Base-by-base conservation (phyloP, 768 basidiomycete genomes). In the Tremella mesenterica region DNA sequence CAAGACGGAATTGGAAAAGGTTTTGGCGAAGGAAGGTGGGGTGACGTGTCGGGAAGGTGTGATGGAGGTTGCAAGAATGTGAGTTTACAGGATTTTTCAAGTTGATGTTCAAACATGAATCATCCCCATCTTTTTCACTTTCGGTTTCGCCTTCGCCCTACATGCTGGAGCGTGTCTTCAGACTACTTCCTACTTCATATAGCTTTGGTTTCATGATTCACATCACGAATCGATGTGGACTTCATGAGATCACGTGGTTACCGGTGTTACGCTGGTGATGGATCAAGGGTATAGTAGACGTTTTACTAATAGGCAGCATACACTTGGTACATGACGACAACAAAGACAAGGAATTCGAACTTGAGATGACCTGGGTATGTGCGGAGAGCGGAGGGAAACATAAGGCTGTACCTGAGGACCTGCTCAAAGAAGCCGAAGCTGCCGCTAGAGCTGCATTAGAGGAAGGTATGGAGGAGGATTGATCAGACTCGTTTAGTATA, bases 1-100 rank as follows among this genome's bases (percentile, higher is more conserved):
- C 18, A 97, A 96, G 80, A 97, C 93, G 7, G 95, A 97, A 73
- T 75, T 99, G 45, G 95, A 99, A 76, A 99, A 99, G 74, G 83
- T 97, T 58, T 85, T 91, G 59, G 77, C 93, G 30, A 76, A 84
- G 33, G 53, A 45, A 28, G 44, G 48, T 28, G 60, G 58, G 21
- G 74, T 97, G 48, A 81, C 86, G 1, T 81, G 80, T 51, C 80
- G 84, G 56, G 84, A 99, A 70, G 95, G 92, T 18, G 88, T 93
- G 21, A 77, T 82, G 59, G 91, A 96, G 69, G 90, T 91, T 13
- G 93, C 95, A 4, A 80, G 92, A 75, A 97, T 99, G 93, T 96
- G 70, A 60, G 36, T n/a, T 18, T 16, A 21, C n/a, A n/a, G n/a
- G n/a, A n/a, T n/a, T n/a, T n/a, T n/a, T n/a, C n/a, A n/a, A n/a